Base-by-base conservation (phyloP, 2,329 filamentous ascomycete genomes). In the Hypoxylon sp. region DNA sequence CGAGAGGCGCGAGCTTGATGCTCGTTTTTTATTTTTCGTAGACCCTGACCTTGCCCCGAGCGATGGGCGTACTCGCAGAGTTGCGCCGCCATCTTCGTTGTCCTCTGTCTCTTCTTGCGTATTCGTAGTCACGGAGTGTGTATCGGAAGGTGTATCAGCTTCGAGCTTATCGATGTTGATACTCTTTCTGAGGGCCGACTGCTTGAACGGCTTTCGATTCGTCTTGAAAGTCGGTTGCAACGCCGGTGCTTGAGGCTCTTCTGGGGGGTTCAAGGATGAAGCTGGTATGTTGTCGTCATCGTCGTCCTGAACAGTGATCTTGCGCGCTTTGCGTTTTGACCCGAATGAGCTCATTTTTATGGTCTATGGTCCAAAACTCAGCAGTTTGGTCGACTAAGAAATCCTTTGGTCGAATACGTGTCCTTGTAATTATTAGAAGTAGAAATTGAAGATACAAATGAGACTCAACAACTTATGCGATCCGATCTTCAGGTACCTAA, bases 301-400 rank as follows among this genome's bases (percentile, higher is more conserved):
- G 1, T 89, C 89, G 3, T 91, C 91, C 43, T 87, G 82, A 0
- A 87, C 82, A 48, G 88, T 90, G 70, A 97, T 91, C 72, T 93
- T 91, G 68, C 91, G 90, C 48, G 91, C 89, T 70, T 95, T 93
- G 67, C 87, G 79, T 71, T 87, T 89, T 1, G 81, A 76, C 3
- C 79, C 81, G 59, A 89, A 89, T 5, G 83, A 78, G 67, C 80
- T 84, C 84, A 87, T 87, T 59, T 78, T 67, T 60, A 32, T 34
- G 17, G 24, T 19, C 17, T 39, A 20, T 15, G 15, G 4, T 26
- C 49, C 19, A 24, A 24, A 11, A 20, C 1, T 20, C 30, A 39
- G 5, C 17, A 32, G 20, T 32, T 6, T 32, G 10, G 28, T 48
- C 13, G 43, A 34, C n/a, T 4, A 4, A 39, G 43, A n/a, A 26